Conservation (phyloP, 495 filamentous ascomycete genomes). For the Talaromyces ruber region DNA sequence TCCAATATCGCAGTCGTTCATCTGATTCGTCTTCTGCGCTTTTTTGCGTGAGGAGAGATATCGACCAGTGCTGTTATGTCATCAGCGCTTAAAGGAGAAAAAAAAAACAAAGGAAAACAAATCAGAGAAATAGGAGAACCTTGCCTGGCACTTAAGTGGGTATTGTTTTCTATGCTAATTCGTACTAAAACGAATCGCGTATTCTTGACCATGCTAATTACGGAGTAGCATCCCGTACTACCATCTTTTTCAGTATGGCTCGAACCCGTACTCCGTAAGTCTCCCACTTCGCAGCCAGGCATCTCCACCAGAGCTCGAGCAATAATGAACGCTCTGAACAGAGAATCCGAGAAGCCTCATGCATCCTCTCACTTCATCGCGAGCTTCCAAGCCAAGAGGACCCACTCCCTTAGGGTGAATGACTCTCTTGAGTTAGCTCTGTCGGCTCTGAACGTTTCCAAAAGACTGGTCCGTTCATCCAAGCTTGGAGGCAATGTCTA, state of each 20-base stretch:
- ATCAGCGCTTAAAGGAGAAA: not conserved
- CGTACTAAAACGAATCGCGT: not conserved
- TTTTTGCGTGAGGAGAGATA: not conserved
- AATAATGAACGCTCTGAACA: not conserved
- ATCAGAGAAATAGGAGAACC: not conserved
- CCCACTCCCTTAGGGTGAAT: not conserved
- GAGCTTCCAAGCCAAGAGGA: not conserved
- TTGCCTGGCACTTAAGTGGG: not conserved
- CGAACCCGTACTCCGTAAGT: not conserved
- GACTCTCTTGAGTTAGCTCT: constrained; percentile 1
- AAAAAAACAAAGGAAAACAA: not conserved
- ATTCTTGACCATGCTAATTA: not conserved
- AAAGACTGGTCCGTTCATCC: not conserved
- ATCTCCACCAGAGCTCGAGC: constrained; percentile 1
- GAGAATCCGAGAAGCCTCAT: not conserved
- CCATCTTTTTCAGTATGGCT: not conserved
- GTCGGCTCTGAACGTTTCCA: not conserved
- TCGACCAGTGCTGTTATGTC: not conserved
- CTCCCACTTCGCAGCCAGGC: not conserved
- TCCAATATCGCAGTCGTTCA: not conserved
- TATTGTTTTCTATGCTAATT: not conserved
- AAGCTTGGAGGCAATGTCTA: not conserved
- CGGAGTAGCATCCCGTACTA: not conserved
- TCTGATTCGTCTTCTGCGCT: not conserved
- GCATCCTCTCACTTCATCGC: not conserved